phyloP scores from a whole-genome alignment of 495 filamentous ascomycete genomes.

The Xeromyces bisporus region DNA sequence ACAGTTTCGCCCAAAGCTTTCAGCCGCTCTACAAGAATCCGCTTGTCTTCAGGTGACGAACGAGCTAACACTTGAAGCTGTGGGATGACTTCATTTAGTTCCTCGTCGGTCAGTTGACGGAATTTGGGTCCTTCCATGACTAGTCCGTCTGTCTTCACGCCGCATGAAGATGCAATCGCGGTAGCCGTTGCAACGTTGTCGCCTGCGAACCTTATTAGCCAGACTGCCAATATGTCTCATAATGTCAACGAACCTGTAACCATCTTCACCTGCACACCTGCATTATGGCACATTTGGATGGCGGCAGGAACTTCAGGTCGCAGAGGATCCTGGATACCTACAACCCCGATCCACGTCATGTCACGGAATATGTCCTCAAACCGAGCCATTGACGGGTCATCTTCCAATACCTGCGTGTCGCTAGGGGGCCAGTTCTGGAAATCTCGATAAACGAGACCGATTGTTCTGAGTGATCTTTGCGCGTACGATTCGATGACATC shows the following conservation, averaged over 20 bases:
- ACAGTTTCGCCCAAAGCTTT: slow-evolving; percentile 66
- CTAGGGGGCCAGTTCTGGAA: slow-evolving; percentile 44
- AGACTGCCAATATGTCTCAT: neutral
- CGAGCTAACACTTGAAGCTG: slow-evolving; percentile 68
- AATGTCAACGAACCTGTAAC: slow-evolving; percentile 35
- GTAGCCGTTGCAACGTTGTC: slow-evolving; percentile 71
- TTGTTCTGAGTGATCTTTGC: slow-evolving; percentile 41
- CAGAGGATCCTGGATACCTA: slow-evolving; percentile 53
- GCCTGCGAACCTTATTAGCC: slow-evolving; percentile 16
- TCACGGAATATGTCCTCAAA: slow-evolving; percentile 41
- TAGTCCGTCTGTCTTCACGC: slow-evolving; percentile 59
- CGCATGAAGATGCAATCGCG: slow-evolving; percentile 70
- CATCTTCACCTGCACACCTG: slow-evolving; percentile 78
- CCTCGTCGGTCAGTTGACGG: slow-evolving; percentile 50
- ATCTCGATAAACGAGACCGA: slow-evolving; percentile 47
- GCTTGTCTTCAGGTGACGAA: slow-evolving; percentile 79
- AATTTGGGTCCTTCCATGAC: slow-evolving; percentile 78
- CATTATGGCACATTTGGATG: slow-evolving; percentile 53
- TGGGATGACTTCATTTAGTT: slow-evolving; percentile 59
- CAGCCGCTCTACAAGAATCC: slow-evolving; percentile 56
- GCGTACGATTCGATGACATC: slow-evolving; percentile 40
- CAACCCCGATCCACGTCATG: slow-evolving; percentile 45
- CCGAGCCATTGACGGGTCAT: slow-evolving; percentile 31
- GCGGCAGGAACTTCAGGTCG: slow-evolving; percentile 59
- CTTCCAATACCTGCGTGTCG: slow-evolving; percentile 25